A percentile compares a stretch with the other conserved stretches of the same genome.
These are phyloP conservation scores for Trichoderma harzianum DNA, from an alignment of 2,329 filamentous ascomycete genomes.

Conservation along the genomic window DNA sequence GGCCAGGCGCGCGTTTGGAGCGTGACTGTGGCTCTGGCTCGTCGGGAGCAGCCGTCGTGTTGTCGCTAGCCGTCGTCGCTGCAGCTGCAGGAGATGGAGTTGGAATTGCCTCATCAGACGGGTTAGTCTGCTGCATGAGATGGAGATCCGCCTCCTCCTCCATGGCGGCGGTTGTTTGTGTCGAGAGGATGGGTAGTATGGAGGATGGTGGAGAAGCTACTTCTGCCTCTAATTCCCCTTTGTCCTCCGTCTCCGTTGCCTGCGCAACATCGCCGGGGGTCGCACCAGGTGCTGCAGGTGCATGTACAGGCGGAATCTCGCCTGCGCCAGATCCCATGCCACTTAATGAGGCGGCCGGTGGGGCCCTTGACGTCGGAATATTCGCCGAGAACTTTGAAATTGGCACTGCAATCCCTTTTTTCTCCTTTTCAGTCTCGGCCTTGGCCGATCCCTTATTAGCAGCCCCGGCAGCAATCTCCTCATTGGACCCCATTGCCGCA, in stretches of 20 bases:
- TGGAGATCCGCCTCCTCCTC: background rate
- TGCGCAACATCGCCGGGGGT: slow-evolving; percentile 15
- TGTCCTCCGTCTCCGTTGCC: slow-evolving; percentile 15
- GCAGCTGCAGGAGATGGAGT: background rate
- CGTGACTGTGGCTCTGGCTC: background rate
- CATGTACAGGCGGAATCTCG: slow-evolving; percentile 16
- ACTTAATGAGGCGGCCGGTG: slow-evolving; percentile 16
- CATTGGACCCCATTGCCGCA: background rate
- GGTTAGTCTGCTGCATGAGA: background rate
- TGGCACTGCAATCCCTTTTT: slow-evolving; percentile 19
- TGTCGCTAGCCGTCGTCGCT: slow-evolving; percentile 24
- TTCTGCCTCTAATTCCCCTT: slow-evolving; percentile 7
- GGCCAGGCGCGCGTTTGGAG: slow-evolving; percentile 34
- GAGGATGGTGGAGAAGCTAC: slow-evolving; percentile 13
- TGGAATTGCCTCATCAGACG: background rate
- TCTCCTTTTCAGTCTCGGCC: slow-evolving; percentile 9
- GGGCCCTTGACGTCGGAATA: slow-evolving; percentile 20
- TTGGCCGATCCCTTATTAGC: slow-evolving; percentile 10
- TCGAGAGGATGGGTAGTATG: slow-evolving; percentile 22
- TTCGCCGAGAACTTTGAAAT: slow-evolving; percentile 23
- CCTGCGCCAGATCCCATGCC: slow-evolving; percentile 21
- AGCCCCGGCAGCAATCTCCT: slow-evolving; percentile 10
- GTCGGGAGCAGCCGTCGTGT: background rate
- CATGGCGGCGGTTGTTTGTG: slow-evolving; percentile 17
- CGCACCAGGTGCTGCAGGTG: background rate